Percentiles rank a stretch among this genome's conserved stretches.
Conservation (phyloP, 805 yeast species). For the Ogataea neopini region DNA sequence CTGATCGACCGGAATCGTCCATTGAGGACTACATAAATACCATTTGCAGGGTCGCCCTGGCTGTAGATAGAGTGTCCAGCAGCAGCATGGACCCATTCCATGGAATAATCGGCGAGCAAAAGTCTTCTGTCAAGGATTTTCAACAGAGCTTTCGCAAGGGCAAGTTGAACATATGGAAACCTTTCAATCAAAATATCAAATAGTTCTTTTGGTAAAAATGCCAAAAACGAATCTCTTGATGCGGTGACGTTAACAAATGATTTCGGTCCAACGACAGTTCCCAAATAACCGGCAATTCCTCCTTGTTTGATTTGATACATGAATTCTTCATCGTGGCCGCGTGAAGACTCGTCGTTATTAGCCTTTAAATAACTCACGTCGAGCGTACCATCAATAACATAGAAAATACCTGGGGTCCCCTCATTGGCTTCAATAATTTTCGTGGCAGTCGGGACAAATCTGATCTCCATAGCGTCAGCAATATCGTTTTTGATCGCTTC, state of each 20-base stretch:
- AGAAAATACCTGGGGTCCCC: conserved; percentile 72
- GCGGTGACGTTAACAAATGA: conserved; percentile 76
- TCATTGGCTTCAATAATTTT: conserved; percentile 64
- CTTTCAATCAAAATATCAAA: conserved; percentile 70
- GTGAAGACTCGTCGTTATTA: conserved; percentile 20
- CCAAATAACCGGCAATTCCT: conserved; percentile 84
- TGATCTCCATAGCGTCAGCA: conserved; percentile 58
- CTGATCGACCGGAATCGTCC: conserved; percentile 76
- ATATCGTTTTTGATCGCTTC: conserved; percentile 57
- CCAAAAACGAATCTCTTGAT: conserved; percentile 62
- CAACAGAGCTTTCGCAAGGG: conserved; percentile 73
- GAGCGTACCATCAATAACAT: conserved; percentile 74
- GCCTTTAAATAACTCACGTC: conserved; percentile 56
- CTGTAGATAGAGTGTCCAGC: conserved; percentile 80
- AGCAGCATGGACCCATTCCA: conserved; percentile 92
- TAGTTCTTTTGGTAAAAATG: conserved; percentile 62
- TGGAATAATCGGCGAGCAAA: conserved; percentile 79
- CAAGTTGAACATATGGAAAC: conserved; percentile 71
- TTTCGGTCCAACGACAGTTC: conserved; percentile 74
- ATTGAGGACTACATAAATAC: conserved; percentile 84
- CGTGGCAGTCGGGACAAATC: conserved; percentile 52
- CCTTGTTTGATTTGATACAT: conserved; percentile 69
- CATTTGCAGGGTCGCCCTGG: conserved; percentile 87
- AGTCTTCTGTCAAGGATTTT: conserved; percentile 66
- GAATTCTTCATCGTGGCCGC: conserved; percentile 34